phyloP scores from a whole-genome alignment of 2,329 filamentous ascomycete species.

The Cordyceps farinosa region DNA sequence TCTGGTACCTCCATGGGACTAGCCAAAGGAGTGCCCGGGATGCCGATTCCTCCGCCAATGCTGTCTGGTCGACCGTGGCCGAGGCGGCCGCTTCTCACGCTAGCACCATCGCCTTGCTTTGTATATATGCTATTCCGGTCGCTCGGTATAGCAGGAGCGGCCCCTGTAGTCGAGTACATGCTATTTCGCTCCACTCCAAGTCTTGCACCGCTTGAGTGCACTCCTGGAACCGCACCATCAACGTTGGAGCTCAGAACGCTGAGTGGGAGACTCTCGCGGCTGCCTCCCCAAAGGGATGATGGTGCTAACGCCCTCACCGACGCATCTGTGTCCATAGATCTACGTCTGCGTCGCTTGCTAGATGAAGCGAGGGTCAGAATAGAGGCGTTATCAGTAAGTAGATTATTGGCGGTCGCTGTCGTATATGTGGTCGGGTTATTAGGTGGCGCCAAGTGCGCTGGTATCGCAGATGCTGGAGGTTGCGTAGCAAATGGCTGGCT shows the following conservation, averaged over 20 bases:
- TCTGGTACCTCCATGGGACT: conserved; percentile 49
- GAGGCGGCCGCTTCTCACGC: conserved; percentile 71
- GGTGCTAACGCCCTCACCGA: conserved; percentile 82
- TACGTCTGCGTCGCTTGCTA: conserved; percentile 70
- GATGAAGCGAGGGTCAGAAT: conserved; percentile 82
- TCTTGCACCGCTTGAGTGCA: conserved; percentile 49
- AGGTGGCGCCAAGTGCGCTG: conserved; percentile 60
- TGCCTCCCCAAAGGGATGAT: conserved; percentile 77
- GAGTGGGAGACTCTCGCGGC: conserved; percentile 73
- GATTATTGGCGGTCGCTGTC: conserved; percentile 75
- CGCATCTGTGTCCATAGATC: conserved; percentile 81
- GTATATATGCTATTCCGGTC: conserved; percentile 82
- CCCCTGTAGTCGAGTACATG: conserved; percentile 74
- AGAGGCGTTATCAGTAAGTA: conserved; percentile 80
- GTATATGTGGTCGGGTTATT: conserved; percentile 67
- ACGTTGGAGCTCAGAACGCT: conserved; percentile 73
- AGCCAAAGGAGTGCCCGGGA: conserved; percentile 58
- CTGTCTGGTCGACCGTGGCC: conserved; percentile 81
- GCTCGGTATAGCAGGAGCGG: conserved; percentile 61
- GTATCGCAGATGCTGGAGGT: conserved; percentile 68
- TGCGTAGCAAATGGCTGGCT: conserved; percentile 61
- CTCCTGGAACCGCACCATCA: conserved; percentile 48
- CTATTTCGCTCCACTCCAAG: conserved; percentile 64
- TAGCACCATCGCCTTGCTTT: conserved; percentile 66
- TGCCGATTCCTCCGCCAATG: conserved; percentile 70